Evolutionary conservation across 2,329 filamentous ascomycete species (phyloP), one percentile per base, ranked within the genome.

Genomic region (Rhinocladiella similis): DNA sequence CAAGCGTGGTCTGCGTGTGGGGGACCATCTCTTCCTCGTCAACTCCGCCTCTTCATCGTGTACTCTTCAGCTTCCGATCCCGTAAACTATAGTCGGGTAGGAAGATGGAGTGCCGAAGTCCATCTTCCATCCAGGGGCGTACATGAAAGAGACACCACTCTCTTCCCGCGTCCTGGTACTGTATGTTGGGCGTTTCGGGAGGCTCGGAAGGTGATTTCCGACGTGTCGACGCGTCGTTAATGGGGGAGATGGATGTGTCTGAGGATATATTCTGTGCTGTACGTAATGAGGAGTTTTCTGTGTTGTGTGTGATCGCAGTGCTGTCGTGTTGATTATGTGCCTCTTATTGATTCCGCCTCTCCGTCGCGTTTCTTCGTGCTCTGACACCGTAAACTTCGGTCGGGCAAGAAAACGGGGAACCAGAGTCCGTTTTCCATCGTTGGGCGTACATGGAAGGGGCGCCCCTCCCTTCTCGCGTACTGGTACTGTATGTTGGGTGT

Each of bases 71-170:
- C n/a, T 22, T 50, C 16, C 14, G 33, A 18, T 25, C 5, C 48
- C 48, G 48, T 50, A 42, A 50, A 50, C 48, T 50, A 35, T 50
- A 18, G 48, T 50, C 48, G 48, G 33, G 48, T 20, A 41, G 36
- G 48, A 50, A 29, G 20, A 50, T 16, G 48, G 48, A 50, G 33
- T n/a, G 19, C 33, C 48, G n/a, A 50, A 50, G 22, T 50, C 33
- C 48, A n/a, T 50, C 9, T 25, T 50, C 48, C 48, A 25, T 50
- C 48, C 4, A 3, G 3, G 16, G 48, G 20, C 35, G 36, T 25
- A 50, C 36, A 41, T 25, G 36, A 22, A 50, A 27, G 48, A 22
- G 36, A n/a, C 35, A 16, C 48, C 13, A 27, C 48, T 20, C 36
- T 18, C 35, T 42, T 41, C 48, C n/a, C 35, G 25, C 36, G 36